Conservation (phyloP, 352 stramenopile genomes). For the Pythium insidiosum region DNA sequence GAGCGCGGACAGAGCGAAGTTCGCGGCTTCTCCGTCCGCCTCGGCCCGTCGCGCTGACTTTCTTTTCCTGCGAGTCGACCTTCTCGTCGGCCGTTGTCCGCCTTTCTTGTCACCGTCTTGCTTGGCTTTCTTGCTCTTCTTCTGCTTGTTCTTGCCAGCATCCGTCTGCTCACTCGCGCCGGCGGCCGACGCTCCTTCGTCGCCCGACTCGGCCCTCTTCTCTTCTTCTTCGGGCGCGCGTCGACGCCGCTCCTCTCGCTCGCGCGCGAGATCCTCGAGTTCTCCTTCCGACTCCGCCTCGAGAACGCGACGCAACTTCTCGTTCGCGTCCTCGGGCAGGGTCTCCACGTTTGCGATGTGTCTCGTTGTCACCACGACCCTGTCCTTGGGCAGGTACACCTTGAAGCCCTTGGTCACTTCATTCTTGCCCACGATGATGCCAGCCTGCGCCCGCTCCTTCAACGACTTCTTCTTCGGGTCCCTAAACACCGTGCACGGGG, state of each 20-base stretch:
- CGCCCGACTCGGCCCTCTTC: neutral
- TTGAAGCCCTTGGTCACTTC: constrained; percentile 17
- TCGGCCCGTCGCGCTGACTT: neutral
- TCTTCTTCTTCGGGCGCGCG: neutral
- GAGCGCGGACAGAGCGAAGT: too few species aligned
- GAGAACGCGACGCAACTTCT: constrained; percentile 2
- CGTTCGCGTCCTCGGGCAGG: constrained; percentile 4
- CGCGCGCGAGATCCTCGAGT: constrained; percentile 4
- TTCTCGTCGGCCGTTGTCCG: neutral
- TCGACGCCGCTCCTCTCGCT: neutral
- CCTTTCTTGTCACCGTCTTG: neutral
- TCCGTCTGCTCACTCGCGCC: neutral
- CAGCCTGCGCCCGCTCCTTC: neutral
- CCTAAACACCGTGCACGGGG: constrained; percentile 7
- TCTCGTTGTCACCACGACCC: constrained; percentile 6
- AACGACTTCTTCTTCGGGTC: constrained; percentile 10
- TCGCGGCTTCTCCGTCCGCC: neutral
- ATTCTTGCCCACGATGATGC: constrained; percentile 12
- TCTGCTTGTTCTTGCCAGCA: neutral
- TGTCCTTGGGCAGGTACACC: constrained; percentile 6
- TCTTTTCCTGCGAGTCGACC: neutral
- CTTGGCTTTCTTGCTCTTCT: too few species aligned
- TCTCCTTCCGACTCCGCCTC: neutral
- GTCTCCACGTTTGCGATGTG: constrained; percentile 11
- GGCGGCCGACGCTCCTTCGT: neutral